These are phyloP conservation scores for Pilaira anomala DNA, from an alignment of 192 early-diverging fungal species.

Conservation along the genomic window DNA sequence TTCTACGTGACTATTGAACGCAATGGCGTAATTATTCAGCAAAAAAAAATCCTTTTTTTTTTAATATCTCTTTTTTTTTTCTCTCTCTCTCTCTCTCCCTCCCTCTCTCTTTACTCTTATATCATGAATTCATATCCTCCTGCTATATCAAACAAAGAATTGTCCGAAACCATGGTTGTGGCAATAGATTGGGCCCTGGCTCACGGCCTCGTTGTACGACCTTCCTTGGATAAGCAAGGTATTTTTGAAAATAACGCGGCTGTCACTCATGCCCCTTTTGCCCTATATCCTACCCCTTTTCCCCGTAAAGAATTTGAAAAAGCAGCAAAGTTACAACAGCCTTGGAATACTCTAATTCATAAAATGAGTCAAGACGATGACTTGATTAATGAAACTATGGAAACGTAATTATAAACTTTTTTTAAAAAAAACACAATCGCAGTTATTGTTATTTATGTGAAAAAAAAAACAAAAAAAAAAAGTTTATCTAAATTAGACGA, in stretches of 20 bases:
- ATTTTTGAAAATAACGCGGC: slow-evolving; percentile 32
- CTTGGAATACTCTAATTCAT: slow-evolving; percentile 81
- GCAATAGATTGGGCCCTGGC: slow-evolving; percentile 83
- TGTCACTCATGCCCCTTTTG: slow-evolving; percentile 78
- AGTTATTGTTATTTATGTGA: not conserved
- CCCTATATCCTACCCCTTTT: slow-evolving; percentile 84
- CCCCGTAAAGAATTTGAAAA: slow-evolving; percentile 69
- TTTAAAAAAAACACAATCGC: not conserved
- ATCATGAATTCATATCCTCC: not conserved
- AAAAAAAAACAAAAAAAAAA: too few relatives aligned
- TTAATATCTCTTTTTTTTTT: not conserved
- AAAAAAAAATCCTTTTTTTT: slow-evolving; percentile 35
- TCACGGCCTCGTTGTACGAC: slow-evolving; percentile 78
- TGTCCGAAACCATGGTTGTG: slow-evolving; percentile 44
- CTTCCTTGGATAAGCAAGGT: slow-evolving; percentile 40
- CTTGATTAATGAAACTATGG: slow-evolving; percentile 72
- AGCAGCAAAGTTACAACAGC: slow-evolving; percentile 72
- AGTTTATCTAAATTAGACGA: slow-evolving; percentile 79
- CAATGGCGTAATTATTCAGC: too few relatives aligned
- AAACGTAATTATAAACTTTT: slow-evolving; percentile 43
- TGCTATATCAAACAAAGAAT: slow-evolving; percentile 5
- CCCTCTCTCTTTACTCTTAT: not conserved
- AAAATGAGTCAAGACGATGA: slow-evolving; percentile 69
- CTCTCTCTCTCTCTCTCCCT: not conserved
- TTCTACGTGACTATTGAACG: too few relatives aligned